Base-by-base conservation (phyloP, 352 stramenopile species). In the Phytopythium montanum region DNA sequence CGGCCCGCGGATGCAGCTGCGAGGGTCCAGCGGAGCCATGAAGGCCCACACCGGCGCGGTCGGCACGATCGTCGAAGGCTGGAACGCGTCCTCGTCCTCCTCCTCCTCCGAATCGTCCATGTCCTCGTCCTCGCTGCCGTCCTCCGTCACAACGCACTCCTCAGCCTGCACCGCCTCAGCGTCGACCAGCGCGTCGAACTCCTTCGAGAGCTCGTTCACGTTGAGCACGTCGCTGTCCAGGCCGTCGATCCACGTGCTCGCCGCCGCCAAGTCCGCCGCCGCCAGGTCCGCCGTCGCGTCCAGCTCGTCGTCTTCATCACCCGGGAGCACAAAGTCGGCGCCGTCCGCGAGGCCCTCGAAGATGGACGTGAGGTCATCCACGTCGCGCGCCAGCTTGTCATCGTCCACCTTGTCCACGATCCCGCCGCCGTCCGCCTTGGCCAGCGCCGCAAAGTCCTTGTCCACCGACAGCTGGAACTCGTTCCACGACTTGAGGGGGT, bases 361-460 rank as follows among this genome's bases (percentile, higher is more conserved):
- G 49, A 88, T 88, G 29, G 74, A 65, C 64, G 82, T 84, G 60
- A 90, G 64, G 56, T 92, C 82, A 62, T 92, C 82, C 45, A 92
- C 80, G 28, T 92, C 80, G 56, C 77, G 79, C 56, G 79, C 82
- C 56, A 90, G 61, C 63, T 89, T 90, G 68, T 77, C 76, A 38
- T 90, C 80, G 54, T 84, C 81, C 53, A 80, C 61, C 65, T 92
- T 92, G 49, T 86, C 78, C 51, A 89, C 68, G 48, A 90, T 58
- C 25, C 68, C n/a, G n/a, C n/a, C n/a, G n/a, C n/a, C 72, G 45
- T 54, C 52, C 51, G 42, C 18, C 42, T 65, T 63, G 16, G 14
- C 45, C 26, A 34, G 14, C 8, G 69, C 38, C 63, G 73, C 56
- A 25, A 60, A 60, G 29, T 64, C 39, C 67, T 81, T 86, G 58